Conservation (phyloP, 805 yeast genomes). For the Ogataea methanolica region DNA sequence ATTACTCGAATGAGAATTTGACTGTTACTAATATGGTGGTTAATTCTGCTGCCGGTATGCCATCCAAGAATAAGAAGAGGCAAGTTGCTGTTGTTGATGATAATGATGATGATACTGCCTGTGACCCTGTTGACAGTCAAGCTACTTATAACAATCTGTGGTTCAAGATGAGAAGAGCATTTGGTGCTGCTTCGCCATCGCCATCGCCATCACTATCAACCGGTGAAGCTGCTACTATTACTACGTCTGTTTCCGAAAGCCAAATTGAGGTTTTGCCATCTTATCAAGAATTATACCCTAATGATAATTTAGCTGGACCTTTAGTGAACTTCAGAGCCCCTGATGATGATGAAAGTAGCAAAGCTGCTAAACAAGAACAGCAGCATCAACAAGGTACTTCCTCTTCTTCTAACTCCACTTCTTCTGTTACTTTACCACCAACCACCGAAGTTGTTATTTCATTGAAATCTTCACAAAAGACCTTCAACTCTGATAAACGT, state of each 20-base stretch:
- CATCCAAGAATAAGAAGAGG: background rate
- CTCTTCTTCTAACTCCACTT: background rate
- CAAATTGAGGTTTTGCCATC: slow-evolving; percentile 51
- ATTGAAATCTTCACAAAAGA: slow-evolving; percentile 33
- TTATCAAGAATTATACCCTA: slow-evolving; percentile 73
- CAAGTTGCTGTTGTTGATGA: background rate
- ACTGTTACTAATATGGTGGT: background rate
- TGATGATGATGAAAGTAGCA: slow-evolving; percentile 8
- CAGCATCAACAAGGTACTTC: background rate
- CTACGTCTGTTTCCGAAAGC: slow-evolving; percentile 11
- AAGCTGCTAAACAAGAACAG: background rate
- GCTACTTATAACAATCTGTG: slow-evolving; percentile 14
- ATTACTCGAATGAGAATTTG: background rate
- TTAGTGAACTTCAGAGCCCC: slow-evolving; percentile 27
- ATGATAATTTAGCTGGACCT: slow-evolving; percentile 29
- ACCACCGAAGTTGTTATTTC: slow-evolving; percentile 15
- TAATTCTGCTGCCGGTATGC: background rate
- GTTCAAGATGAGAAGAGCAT: slow-evolving; percentile 29
- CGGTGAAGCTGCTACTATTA: slow-evolving; percentile 20
- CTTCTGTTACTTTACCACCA: background rate
- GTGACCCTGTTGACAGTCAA: background rate
- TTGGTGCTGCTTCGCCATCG: slow-evolving; percentile 1
- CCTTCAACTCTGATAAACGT: slow-evolving; percentile 72
- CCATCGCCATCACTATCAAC: background rate
- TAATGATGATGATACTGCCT: background rate